Conservation (phyloP, 1,284 basidiomycete genomes). For the Ustilago esculenta region DNA sequence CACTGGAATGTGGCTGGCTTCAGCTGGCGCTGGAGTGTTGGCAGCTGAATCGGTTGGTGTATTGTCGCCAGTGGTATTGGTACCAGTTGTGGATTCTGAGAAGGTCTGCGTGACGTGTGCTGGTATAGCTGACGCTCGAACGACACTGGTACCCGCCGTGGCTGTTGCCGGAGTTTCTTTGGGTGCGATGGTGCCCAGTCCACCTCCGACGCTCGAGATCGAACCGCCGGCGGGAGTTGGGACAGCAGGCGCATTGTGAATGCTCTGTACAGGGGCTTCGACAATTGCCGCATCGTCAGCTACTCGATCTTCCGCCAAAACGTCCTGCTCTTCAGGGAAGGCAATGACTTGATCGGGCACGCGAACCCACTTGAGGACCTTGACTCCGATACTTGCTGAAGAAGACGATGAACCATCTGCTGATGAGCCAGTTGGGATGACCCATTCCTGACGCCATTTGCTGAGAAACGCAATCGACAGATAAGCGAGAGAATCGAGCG, state of each 20-base stretch:
- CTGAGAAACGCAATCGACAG: not conserved
- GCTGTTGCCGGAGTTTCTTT: conserved; percentile 21
- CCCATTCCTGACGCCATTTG: conserved; percentile 43
- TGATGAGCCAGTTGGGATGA: conserved; percentile 10
- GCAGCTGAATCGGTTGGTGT: conserved; percentile 21
- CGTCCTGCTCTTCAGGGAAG: conserved; percentile 42
- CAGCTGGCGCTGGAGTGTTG: conserved; percentile 14
- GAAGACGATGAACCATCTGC: conserved; percentile 13
- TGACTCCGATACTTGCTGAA: conserved; percentile 11
- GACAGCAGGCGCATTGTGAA: conserved; percentile 38
- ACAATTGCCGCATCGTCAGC: conserved; percentile 33
- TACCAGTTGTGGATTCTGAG: conserved; percentile 15
- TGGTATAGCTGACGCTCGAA: conserved; percentile 31
- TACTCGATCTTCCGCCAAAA: conserved; percentile 25
- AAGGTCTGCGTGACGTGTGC: conserved; percentile 18
- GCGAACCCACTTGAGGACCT: conserved; percentile 42
- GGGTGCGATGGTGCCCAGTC: conserved; percentile 38
- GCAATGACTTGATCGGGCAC: conserved; percentile 4
- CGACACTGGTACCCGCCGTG: not conserved
- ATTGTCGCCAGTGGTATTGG: conserved; percentile 17
- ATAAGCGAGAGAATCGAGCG: not conserved
- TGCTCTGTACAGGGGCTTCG: conserved; percentile 40
- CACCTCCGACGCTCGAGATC: conserved; percentile 19
- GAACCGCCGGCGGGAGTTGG: conserved; percentile 7
- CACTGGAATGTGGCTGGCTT: not conserved